Evolutionary conservation across 2,329 filamentous ascomycete genomes (phyloP), one percentile per base, ranked within the genome.

Genomic region (Claviceps digitariae): DNA sequence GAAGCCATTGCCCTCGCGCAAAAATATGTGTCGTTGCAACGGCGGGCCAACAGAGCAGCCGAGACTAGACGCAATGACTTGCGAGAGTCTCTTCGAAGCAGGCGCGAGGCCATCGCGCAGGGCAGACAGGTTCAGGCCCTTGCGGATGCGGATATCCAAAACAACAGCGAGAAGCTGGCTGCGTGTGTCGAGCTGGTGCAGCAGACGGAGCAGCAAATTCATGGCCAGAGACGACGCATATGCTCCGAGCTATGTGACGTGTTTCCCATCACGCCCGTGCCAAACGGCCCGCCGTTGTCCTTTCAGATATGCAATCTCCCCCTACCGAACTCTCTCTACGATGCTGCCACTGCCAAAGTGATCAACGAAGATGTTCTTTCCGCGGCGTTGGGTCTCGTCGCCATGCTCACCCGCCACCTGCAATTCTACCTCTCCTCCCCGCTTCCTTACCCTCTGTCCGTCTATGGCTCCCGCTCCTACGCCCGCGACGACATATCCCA

Each of bases 201-300:
- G 4, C 68, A 75, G 48, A 82, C 79, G 0, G 74, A 75, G 44
- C 81, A 84, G 50, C 79, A 82, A 21, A 85, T 89, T n/a, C 81
- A 78, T 54, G 88, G 86, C n/a, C 93, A 97, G 67, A 81, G 90
- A 23, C 82, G 90, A 15, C 84, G 93, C 38, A 87, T 97, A 53
- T 90, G 89, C 66, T 84, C 93, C 59, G 90, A 95, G 58, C 74
- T 98, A 0, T 73, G 82, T 13, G 72, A 74, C 27, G 87, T 96
- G 54, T 96, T 90, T 64, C 83, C 86, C 4, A 95, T 98, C 55
- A 79, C 82, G 9, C 84, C 90, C 0, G 63, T 67, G 2, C 69
- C 73, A 0, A 69, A 72, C 8, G 72, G 71, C 13, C 72, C 77
- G 3, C 78, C 88, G 0, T 77, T 97, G 1, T 78, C 83, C 0